These are phyloP conservation scores for Trichoderma sp. DNA, from an alignment of 2,329 filamentous ascomycete genomes.

Conservation along the genomic window DNA sequence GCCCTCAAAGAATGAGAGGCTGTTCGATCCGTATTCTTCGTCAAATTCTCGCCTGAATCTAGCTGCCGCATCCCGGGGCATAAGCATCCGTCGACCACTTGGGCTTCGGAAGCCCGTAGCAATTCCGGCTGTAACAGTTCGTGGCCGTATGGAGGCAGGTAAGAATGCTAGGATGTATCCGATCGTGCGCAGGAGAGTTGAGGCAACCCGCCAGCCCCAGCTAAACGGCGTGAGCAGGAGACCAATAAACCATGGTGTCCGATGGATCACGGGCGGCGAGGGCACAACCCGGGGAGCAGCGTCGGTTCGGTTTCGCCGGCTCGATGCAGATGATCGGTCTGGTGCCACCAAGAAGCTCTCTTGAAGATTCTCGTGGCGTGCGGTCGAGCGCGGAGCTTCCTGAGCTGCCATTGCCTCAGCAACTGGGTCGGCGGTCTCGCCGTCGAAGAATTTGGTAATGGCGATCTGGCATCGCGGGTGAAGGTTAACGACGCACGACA, in stretches of 20 bases:
- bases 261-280: constrained; percentile 67
- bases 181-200: constrained; percentile 69
- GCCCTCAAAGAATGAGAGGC: constrained; percentile 78
- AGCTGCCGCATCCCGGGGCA: constrained; percentile 83
- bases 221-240: constrained; percentile 81
- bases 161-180: constrained; percentile 80
- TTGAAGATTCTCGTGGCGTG: constrained; percentile 73
- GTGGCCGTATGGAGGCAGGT: constrained; percentile 63
- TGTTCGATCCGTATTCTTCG: constrained; percentile 79
- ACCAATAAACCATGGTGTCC: constrained; percentile 73
- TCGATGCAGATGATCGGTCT: constrained; percentile 27
- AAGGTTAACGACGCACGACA: neutral
- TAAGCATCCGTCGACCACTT: constrained; percentile 71
- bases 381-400: constrained; percentile 61
- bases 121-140: constrained; percentile 55
- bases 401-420: constrained; percentile 72
- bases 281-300: constrained; percentile 85
- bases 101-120: constrained; percentile 58
- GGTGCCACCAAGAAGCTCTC: constrained; percentile 50
- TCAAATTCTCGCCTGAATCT: constrained; percentile 92
- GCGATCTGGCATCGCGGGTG: constrained; percentile 65
- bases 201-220: constrained; percentile 71
- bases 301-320: constrained; percentile 48
- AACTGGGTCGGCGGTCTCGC: constrained; percentile 80
- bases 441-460: constrained; percentile 96